Evolutionary conservation across 2,329 filamentous ascomycete species (phyloP).

Genomic region (Nothopassalora personata): DNA sequence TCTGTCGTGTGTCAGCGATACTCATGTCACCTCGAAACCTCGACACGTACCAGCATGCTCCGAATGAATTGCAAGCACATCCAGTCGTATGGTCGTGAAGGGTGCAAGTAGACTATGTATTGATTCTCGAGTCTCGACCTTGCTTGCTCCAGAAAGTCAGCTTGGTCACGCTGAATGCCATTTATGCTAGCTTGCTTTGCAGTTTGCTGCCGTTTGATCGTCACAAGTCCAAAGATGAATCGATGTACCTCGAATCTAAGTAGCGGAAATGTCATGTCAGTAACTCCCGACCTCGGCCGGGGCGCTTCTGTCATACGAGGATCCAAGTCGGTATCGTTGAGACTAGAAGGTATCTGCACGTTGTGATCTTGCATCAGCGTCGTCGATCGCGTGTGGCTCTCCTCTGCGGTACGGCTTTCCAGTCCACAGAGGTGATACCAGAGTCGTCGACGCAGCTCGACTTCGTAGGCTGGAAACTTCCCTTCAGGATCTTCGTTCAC

Average conservation of each 20-base stretch:
- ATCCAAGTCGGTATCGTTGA: slow-evolving; percentile 27
- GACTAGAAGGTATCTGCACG: slow-evolving; percentile 21
- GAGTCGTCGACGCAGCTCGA: slow-evolving; percentile 19
- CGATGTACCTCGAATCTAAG: slow-evolving; percentile 23
- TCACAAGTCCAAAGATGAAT: slow-evolving; percentile 16
- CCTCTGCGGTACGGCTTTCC: slow-evolving; percentile 25
- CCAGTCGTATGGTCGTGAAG: slow-evolving; percentile 26
- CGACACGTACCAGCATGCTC: slow-evolving; percentile 20
- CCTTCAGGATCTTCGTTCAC: slow-evolving; percentile 16
- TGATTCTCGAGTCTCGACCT: slow-evolving; percentile 12
- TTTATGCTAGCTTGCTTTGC: neutral
- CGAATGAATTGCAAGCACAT: slow-evolving; percentile 21
- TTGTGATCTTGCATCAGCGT: slow-evolving; percentile 20
- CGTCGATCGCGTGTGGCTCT: slow-evolving; percentile 15
- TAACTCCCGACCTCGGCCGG: slow-evolving; percentile 17
- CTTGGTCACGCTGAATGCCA: slow-evolving; percentile 13
- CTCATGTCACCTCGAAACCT: neutral
- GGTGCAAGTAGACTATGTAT: slow-evolving; percentile 20
- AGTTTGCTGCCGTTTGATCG: slow-evolving; percentile 9
- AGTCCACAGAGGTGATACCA: slow-evolving; percentile 25
- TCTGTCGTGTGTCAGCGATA: slow-evolving; percentile 1
- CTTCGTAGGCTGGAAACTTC: slow-evolving; percentile 17
- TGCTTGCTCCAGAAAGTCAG: slow-evolving; percentile 11
- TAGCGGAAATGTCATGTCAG: slow-evolving; percentile 23
- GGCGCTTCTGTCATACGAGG: slow-evolving; percentile 17